These are phyloP conservation scores for Aspergillus pseudonomiae DNA, from an alignment of 2,329 filamentous ascomycete species.

Conservation along the genomic window DNA sequence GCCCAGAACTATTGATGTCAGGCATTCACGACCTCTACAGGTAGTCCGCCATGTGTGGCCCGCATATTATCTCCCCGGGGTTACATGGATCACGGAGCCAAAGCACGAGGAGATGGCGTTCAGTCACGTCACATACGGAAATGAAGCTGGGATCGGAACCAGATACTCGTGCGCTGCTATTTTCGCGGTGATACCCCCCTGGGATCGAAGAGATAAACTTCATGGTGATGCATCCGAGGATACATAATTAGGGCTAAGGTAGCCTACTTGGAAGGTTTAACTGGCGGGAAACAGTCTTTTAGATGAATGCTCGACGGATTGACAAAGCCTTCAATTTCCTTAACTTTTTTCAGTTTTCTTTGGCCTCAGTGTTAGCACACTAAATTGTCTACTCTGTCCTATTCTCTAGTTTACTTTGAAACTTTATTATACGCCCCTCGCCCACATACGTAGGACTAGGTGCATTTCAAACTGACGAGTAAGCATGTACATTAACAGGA, in stretches of 20 bases:
- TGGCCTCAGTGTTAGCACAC: too few species aligned
- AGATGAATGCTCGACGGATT: too few species aligned
- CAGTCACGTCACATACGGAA: conserved; percentile 25
- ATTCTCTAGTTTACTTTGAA: too few species aligned
- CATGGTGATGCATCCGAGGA: not conserved
- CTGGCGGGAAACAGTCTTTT: too few species aligned
- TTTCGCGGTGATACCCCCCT: conserved; percentile 28
- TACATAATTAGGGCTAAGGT: not conserved
- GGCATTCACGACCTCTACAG: conserved; percentile 2
- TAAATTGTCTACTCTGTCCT: too few species aligned
- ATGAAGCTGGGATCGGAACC: conserved; percentile 19
- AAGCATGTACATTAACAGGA: too few species aligned
- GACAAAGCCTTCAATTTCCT: too few species aligned
- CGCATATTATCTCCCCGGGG: conserved; percentile 10
- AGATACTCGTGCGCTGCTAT: conserved; percentile 29
- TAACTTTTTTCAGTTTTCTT: too few species aligned
- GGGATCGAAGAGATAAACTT: not conserved
- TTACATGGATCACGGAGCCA: conserved; percentile 28
- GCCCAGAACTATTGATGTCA: not conserved
- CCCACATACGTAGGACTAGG: too few species aligned
- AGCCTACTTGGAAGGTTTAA: not conserved
- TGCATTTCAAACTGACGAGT: too few species aligned
- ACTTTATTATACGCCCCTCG: too few species aligned
- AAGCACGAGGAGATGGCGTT: conserved; percentile 28
- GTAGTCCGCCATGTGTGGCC: conserved; percentile 14